Evolutionary conservation across 2,329 filamentous ascomycete genomes (phyloP).

Genomic region (Epichloe bromicola): DNA sequence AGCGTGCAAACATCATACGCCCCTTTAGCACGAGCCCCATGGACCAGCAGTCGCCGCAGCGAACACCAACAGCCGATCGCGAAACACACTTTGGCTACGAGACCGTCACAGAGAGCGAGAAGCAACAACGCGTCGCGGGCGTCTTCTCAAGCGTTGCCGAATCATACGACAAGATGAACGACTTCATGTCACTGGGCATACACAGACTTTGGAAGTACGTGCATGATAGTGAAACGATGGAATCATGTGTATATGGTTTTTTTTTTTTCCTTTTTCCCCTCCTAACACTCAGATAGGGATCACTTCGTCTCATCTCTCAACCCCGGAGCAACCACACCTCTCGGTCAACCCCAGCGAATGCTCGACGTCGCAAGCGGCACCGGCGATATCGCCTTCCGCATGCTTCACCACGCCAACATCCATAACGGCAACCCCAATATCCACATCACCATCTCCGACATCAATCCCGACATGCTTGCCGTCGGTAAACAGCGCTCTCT

Average conservation of each 20-base stretch:
- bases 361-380: conserved; percentile 96
- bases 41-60: conserved; percentile 10
- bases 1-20: conserved; percentile 10
- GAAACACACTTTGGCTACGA: conserved; percentile 88
- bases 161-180: conserved; percentile 97
- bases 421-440: conserved; percentile 64
- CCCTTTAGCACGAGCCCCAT: conserved; percentile 17
- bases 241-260: background rate
- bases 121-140: conserved; percentile 57
- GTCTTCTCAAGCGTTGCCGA: conserved; percentile 94
- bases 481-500: conserved; percentile 73
- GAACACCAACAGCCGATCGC: conserved; percentile 27
- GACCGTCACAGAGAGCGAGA: conserved; percentile 69
- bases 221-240: background rate
- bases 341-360: conserved; percentile 48
- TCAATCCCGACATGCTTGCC: conserved; percentile 87
- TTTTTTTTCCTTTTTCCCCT: background rate
- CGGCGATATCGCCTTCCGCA: conserved; percentile 93
- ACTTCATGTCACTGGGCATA: conserved; percentile 95
- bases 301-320: conserved; percentile 88
- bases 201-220: conserved; percentile 82
- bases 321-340: conserved; percentile 49
- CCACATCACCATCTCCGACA: conserved; percentile 84
- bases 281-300: conserved; percentile 37
- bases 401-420: conserved; percentile 79